These are phyloP conservation scores for Triticum monococcum DNA, from an alignment of 176 grass and related monocot genomes.

Conservation along the genomic window DNA sequence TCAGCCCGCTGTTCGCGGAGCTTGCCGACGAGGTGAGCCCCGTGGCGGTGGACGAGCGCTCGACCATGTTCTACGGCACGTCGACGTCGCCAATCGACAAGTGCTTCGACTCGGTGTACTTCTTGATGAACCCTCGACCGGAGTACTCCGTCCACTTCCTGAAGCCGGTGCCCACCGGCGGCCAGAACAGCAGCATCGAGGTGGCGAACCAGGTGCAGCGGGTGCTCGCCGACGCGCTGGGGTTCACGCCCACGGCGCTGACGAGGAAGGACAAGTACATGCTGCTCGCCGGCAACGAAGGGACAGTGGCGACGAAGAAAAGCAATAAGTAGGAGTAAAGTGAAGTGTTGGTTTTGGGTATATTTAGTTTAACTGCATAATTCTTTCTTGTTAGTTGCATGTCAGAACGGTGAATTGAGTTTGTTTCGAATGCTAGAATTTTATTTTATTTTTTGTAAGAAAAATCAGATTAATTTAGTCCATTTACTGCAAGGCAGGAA, in stretches of 20 bases:
- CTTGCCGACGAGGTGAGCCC: constrained; percentile 50
- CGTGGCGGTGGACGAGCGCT: constrained; percentile 38
- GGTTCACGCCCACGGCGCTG: constrained; percentile 52
- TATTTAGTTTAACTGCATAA: too few relatives aligned
- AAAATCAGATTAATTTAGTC: too few relatives aligned
- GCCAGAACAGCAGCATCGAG: constrained; percentile 8
- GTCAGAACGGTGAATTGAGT: too few relatives aligned
- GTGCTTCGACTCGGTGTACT: constrained; percentile 64
- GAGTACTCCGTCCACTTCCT: constrained; percentile 51
- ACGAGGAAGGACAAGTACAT: constrained; percentile 82
- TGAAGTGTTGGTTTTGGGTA: not conserved
- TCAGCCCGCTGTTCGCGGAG: constrained; percentile 72
- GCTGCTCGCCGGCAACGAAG: constrained; percentile 67
- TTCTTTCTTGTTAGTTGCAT: too few relatives aligned
- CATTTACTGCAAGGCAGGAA: too few relatives aligned
- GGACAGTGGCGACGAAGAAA: not conserved
- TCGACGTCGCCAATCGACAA: constrained; percentile 47
- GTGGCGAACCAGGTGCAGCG: constrained; percentile 55
- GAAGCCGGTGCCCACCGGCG: constrained; percentile 33
- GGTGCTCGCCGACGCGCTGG: constrained; percentile 43
- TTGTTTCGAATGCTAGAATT: too few relatives aligned
- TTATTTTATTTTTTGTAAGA: too few relatives aligned
- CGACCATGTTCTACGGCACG: constrained; percentile 66
- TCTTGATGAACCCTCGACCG: constrained; percentile 53
- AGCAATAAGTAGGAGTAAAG: not conserved